Percentiles rank a stretch among this genome's conserved stretches.
Evolutionary conservation across 371 early-diverging fungal genomes (phyloP).

Genomic region (Mortierella sp.): DNA sequence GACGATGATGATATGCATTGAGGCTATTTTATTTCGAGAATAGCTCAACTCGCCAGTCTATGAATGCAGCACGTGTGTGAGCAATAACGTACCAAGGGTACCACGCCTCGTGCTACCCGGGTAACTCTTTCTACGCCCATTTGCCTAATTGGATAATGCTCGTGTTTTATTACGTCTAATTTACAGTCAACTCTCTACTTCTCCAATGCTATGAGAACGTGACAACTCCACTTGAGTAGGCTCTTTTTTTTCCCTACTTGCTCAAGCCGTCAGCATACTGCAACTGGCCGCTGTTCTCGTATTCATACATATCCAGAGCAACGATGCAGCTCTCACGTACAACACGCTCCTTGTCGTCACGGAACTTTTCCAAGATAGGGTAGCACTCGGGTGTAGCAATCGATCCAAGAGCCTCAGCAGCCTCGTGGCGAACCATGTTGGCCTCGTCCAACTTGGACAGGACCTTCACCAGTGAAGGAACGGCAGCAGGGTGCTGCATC

Average conservation of each 20-base stretch:
- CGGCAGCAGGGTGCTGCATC: constrained; percentile 93
- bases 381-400: constrained; percentile 95
- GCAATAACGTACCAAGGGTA: not conserved
- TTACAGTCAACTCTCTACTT: not conserved
- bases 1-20: no score
- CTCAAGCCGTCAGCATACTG: constrained; percentile 76
- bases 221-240: not conserved
- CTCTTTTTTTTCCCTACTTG: constrained; percentile 25
- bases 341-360: constrained; percentile 85
- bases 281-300: constrained; percentile 84
- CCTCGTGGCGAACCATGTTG: constrained; percentile 99
- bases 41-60: no score
- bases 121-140: not conserved
- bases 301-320: constrained; percentile 98
- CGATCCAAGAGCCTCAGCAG: constrained; percentile 99
- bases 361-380: constrained; percentile 78
- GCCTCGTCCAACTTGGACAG: constrained; percentile 83
- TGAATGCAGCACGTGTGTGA: no score
- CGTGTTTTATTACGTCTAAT: not conserved
- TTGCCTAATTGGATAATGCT: not conserved
- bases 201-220: constrained; percentile 4
- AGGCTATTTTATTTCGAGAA: no score
- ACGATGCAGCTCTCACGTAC: constrained; percentile 97
- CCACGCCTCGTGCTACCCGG: not conserved
- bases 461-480: constrained; percentile 87